Percentiles rank a stretch among this genome's conserved stretches.
Conservation (phyloP, 1,284 basidiomycete genomes). For the Macrocystidia cucumis region DNA sequence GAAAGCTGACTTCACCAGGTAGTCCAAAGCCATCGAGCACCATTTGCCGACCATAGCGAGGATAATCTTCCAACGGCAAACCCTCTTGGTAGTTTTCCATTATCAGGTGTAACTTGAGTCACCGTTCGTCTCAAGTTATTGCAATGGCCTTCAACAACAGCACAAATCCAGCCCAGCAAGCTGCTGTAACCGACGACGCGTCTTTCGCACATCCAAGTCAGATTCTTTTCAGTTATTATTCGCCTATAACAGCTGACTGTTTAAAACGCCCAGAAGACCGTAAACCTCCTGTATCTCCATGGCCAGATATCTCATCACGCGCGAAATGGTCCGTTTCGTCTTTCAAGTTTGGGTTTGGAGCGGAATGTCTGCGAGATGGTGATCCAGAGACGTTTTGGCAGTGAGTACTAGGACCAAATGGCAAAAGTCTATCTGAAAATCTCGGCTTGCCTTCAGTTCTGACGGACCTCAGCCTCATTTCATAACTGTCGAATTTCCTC, state of each 20-base stretch:
- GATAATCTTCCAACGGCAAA: constrained; percentile 69
- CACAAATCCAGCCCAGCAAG: no score
- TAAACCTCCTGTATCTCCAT: no score
- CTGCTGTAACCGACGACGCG: no score
- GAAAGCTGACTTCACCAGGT: constrained; percentile 33
- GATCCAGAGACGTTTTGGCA: constrained; percentile 98
- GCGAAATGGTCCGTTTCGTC: constrained; percentile 97
- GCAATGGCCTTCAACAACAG: no score
- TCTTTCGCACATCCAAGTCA: no score
- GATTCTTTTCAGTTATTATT: no score
- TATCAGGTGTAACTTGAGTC: no score
- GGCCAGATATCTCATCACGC: constrained; percentile 76
- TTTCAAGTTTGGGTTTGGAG: constrained; percentile 94
- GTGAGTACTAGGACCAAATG: constrained; percentile 43
- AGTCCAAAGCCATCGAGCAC: constrained; percentile 89
- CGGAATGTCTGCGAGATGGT: constrained; percentile 84
- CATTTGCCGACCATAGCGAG: constrained; percentile 95
- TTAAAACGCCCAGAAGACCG: no score
- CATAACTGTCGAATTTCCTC: constrained; percentile 90
- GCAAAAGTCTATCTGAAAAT: neutral
- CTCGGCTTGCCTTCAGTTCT: constrained; percentile 50
- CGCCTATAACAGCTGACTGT: no score
- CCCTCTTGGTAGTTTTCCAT: no score
- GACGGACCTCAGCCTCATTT: constrained; percentile 97
- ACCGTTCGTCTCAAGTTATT: no score